Evolutionary conservation across 768 basidiomycete genomes (phyloP).

Genomic region (Xerocomus spinulosus): DNA sequence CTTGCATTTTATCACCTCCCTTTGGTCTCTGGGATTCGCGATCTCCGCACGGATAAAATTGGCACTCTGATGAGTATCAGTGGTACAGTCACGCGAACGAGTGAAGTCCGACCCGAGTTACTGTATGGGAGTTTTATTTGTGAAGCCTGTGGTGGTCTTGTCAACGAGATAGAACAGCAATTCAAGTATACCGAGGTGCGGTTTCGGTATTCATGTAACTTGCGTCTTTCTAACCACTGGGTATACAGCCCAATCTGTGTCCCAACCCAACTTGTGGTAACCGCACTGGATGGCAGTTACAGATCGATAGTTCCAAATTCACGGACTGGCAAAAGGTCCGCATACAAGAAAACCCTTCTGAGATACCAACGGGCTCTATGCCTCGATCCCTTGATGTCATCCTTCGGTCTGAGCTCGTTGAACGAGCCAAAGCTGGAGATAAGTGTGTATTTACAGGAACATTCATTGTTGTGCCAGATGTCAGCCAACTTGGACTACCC

Average conservation of each 20-base stretch:
- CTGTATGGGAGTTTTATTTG: slow-evolving; percentile 92
- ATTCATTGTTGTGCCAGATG: slow-evolving; percentile 98
- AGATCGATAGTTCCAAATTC: slow-evolving; percentile 94
- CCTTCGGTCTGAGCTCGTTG: slow-evolving; percentile 90
- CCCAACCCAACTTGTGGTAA: slow-evolving; percentile 95
- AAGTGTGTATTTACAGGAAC: slow-evolving; percentile 98
- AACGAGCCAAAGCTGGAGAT: slow-evolving; percentile 98
- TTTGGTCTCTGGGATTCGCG: slow-evolving; percentile 90
- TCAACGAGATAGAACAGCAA: slow-evolving; percentile 95
- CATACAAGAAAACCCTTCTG: slow-evolving; percentile 97
- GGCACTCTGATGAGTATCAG: slow-evolving; percentile 93
- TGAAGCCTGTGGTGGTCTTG: slow-evolving; percentile 78
- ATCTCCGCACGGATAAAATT: slow-evolving; percentile 88
- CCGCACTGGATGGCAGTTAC: slow-evolving; percentile 84
- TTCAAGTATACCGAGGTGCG: slow-evolving; percentile 97
- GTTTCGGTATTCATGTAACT: background rate
- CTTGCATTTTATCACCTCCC: slow-evolving; percentile 95
- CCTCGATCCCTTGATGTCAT: slow-evolving; percentile 96
- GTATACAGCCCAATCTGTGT: slow-evolving; percentile 76
- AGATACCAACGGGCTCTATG: slow-evolving; percentile 98
- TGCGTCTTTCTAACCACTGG: slow-evolving; percentile 8
- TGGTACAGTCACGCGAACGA: slow-evolving; percentile 95
- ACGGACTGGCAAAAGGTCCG: slow-evolving; percentile 99
- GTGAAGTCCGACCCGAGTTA: slow-evolving; percentile 94
- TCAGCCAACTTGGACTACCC: slow-evolving; percentile 90